phyloP scores from a whole-genome alignment of 2,329 filamentous ascomycete genomes.

The Verticillium tricorpus region DNA sequence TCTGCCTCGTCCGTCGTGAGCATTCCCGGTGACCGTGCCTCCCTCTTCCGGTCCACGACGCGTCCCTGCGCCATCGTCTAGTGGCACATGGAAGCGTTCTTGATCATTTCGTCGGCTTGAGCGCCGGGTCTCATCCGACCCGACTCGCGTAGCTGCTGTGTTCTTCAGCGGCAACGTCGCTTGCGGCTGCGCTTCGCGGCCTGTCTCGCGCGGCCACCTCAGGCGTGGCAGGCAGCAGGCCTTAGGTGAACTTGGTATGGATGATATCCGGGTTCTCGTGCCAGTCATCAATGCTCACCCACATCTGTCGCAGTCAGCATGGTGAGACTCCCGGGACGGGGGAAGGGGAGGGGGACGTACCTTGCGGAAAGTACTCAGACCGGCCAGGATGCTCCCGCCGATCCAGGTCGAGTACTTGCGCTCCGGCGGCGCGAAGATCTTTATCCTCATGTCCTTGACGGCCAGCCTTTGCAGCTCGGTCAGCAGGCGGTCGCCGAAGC shows the following conservation, averaged over 20 bases:
- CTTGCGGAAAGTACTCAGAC: slow-evolving; percentile 97
- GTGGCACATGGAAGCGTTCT: background rate
- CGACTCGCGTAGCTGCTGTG: background rate
- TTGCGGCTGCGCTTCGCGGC: background rate
- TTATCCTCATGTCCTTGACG: slow-evolving; percentile 98
- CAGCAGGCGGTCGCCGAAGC: slow-evolving; percentile 88
- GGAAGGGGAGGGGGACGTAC: slow-evolving; percentile 41
- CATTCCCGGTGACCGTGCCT: slow-evolving; percentile 6
- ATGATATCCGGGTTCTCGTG: slow-evolving; percentile 99
- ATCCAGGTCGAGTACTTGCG: slow-evolving; percentile 99
- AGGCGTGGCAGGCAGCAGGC: background rate
- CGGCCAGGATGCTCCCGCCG: slow-evolving; percentile 92
- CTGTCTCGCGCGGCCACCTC: background rate
- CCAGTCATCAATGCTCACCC: slow-evolving; percentile 99
- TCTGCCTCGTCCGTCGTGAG: slow-evolving; percentile 7
- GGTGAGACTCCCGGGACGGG: background rate
- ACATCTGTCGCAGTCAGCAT: slow-evolving; percentile 64
- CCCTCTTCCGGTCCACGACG: background rate
- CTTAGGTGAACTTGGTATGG: slow-evolving; percentile 90
- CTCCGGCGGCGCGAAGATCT: slow-evolving; percentile 97
- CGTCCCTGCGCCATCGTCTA: background rate
- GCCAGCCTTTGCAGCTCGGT: slow-evolving; percentile 89
- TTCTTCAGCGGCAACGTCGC: background rate
- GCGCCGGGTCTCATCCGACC: background rate
- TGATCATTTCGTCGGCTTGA: background rate